phyloP scores from a whole-genome alignment of 2,329 filamentous ascomycete species.

The Alternaria triticimaculans region DNA sequence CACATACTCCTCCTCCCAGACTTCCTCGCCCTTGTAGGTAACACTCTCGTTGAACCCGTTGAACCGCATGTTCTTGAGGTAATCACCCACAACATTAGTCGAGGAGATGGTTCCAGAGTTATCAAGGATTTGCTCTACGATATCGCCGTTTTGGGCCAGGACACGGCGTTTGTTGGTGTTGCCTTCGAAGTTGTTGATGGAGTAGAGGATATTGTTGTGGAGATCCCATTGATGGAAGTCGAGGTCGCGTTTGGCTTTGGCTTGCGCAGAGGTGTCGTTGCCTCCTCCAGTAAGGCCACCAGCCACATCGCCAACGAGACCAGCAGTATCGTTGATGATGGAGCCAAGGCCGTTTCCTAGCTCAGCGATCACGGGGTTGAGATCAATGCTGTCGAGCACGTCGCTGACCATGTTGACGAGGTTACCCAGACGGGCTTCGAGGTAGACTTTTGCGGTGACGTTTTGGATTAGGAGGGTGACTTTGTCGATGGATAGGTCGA shows the following conservation, averaged over 20 bases:
- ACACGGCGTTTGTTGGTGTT: constrained; percentile 62
- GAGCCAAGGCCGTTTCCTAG: constrained; percentile 58
- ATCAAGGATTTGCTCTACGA: constrained; percentile 62
- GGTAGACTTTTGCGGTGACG: constrained; percentile 63
- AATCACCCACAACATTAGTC: constrained; percentile 57
- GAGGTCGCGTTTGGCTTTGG: constrained; percentile 36
- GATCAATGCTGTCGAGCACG: constrained; percentile 64
- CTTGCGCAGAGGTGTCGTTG: constrained; percentile 16
- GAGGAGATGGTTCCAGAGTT: constrained; percentile 59
- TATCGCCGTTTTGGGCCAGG: constrained; percentile 61
- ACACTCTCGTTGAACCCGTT: constrained; percentile 57
- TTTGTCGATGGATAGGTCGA: constrained; percentile 64
- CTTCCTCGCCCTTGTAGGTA: constrained; percentile 52
- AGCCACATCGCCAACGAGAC: constrained; percentile 34
- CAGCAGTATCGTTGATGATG: constrained; percentile 53
- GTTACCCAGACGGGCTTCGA: constrained; percentile 67
- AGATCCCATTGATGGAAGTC: constrained; percentile 55
- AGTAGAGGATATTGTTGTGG: constrained; percentile 65
- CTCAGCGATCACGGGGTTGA: constrained; percentile 66
- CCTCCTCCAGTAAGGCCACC: constrained; percentile 19
- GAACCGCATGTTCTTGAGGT: constrained; percentile 61
- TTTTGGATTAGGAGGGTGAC: constrained; percentile 65
- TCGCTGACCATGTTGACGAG: constrained; percentile 66
- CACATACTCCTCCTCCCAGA: constrained; percentile 61
- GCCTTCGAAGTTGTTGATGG: constrained; percentile 65